Evolutionary conservation across 768 basidiomycete species (phyloP).

Genomic region (Kwoniella newhampshirensis): DNA sequence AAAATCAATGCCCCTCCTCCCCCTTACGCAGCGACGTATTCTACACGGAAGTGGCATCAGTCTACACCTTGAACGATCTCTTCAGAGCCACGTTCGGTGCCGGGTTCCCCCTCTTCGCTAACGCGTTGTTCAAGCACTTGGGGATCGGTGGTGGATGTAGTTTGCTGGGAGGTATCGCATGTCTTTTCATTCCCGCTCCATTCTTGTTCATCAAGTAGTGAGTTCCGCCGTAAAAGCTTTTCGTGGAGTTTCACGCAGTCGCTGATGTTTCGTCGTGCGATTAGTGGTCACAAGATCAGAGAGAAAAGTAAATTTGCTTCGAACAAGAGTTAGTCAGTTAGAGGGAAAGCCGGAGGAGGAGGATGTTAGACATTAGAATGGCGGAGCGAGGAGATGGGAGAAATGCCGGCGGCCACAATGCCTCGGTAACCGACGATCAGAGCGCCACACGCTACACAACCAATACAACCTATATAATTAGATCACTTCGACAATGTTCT

Average conservation of each 20-base stretch:
- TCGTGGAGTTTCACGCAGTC: too few relatives aligned
- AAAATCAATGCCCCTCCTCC: not conserved
- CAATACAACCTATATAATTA: conserved; percentile 1
- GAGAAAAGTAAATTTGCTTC: conserved; percentile 14
- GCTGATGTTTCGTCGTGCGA: not conserved
- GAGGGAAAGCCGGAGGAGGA: not conserved
- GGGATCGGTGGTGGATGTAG: conserved; percentile 20
- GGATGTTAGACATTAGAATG: too few relatives aligned
- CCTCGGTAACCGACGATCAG: too few relatives aligned
- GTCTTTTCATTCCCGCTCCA: conserved; percentile 22
- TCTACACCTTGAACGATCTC: conserved; percentile 22
- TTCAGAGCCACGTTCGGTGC: conserved; percentile 23
- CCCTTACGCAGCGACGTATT: conserved; percentile 10
- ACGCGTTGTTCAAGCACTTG: conserved; percentile 18
- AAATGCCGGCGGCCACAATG: too few relatives aligned
- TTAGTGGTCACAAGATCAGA: conserved; percentile 19
- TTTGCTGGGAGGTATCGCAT: conserved; percentile 16
- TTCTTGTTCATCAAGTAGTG: conserved; percentile 32
- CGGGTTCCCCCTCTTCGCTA: conserved; percentile 22
- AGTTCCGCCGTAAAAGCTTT: too few relatives aligned
- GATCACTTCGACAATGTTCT: too few relatives aligned
- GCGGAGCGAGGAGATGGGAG: too few relatives aligned
- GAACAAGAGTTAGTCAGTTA: conserved; percentile 5
- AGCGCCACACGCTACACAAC: too few relatives aligned
- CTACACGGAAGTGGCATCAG: conserved; percentile 16